A percentile compares a stretch with the other conserved stretches of the same genome.
phyloP scores from a whole-genome alignment of 2,329 filamentous ascomycete species.

The Paracamarosporium sp. region DNA sequence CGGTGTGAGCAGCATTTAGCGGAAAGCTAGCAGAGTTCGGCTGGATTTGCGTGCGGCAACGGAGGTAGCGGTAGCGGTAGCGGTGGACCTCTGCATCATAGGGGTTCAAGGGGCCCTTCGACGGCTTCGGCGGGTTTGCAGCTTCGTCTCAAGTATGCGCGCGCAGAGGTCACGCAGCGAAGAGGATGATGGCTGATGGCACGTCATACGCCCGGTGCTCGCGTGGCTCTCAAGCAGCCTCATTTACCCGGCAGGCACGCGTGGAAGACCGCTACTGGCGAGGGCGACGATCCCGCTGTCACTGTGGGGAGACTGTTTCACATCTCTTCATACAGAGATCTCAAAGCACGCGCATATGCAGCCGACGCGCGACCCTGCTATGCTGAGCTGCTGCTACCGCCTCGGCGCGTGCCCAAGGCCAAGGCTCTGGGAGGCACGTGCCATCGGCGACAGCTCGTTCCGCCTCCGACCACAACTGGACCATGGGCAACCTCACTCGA shows the following conservation, averaged over 20 bases:
- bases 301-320: neutral
- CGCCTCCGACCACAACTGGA: constrained; percentile 2
- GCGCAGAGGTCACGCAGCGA: constrained; percentile 6
- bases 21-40: constrained; percentile 31
- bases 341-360: neutral
- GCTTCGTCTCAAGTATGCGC: neutral
- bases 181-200: constrained; percentile 1
- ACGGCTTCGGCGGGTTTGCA: neutral
- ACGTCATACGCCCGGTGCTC: constrained; percentile 6
- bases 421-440: neutral
- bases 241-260: constrained; percentile 1
- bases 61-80: constrained; percentile 12
- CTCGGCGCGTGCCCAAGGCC: neutral
- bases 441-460: neutral
- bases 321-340: neutral
- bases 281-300: neutral
- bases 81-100: constrained; percentile 9
- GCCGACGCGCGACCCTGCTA: neutral
- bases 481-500: no score
- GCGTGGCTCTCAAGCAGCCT: constrained; percentile 1
- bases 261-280: neutral
- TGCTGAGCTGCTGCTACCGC: neutral
- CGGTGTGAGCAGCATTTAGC: constrained; percentile 51
- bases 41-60: constrained; percentile 14
- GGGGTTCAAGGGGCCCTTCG: neutral